A percentile compares a stretch with the other conserved stretches of the same genome.
phyloP scores from a whole-genome alignment of 345 rosid species.

The Psidium guajava region DNA sequence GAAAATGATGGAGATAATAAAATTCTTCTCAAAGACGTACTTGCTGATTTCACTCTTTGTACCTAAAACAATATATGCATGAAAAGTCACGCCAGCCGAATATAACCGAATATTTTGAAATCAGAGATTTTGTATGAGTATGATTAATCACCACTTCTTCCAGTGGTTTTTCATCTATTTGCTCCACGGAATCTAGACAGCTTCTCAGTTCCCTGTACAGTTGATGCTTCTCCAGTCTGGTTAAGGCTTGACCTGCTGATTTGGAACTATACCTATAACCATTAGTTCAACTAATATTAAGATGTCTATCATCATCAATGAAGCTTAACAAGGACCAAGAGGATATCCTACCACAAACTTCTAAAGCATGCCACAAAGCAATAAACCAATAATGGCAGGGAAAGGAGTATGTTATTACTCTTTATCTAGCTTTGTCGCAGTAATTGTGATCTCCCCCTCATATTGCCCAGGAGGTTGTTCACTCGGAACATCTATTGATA shows the following conservation, averaged over 20 bases:
- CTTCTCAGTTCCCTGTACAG: conserved; percentile 49
- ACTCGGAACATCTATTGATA: conserved; percentile 84
- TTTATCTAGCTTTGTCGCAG: conserved; percentile 55
- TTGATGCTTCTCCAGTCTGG: conserved; percentile 56
- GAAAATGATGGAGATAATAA: conserved; percentile 76
- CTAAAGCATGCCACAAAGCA: not conserved
- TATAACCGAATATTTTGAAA: not conserved
- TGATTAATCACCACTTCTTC: conserved; percentile 60
- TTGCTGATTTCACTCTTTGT: conserved; percentile 67
- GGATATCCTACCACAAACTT: not conserved
- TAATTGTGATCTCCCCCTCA: conserved; percentile 74
- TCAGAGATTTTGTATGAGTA: not conserved
- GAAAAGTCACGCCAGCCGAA: conserved; percentile 10
- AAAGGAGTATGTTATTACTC: conserved; percentile 27
- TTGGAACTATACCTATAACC: conserved; percentile 17
- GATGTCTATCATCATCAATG: not conserved
- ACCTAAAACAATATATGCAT: conserved; percentile 46
- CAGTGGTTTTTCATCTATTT: conserved; percentile 52
- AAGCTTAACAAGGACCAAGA: not conserved
- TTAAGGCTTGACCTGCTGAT: conserved; percentile 27
- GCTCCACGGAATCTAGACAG: conserved; percentile 64
- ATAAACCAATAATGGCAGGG: not conserved
- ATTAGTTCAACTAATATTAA: not conserved
- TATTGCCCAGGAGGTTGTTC: conserved; percentile 84
- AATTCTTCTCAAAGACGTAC: conserved; percentile 73